Evolutionary conservation across 495 filamentous ascomycete species (phyloP).

Genomic region (Penicillium steckii): DNA sequence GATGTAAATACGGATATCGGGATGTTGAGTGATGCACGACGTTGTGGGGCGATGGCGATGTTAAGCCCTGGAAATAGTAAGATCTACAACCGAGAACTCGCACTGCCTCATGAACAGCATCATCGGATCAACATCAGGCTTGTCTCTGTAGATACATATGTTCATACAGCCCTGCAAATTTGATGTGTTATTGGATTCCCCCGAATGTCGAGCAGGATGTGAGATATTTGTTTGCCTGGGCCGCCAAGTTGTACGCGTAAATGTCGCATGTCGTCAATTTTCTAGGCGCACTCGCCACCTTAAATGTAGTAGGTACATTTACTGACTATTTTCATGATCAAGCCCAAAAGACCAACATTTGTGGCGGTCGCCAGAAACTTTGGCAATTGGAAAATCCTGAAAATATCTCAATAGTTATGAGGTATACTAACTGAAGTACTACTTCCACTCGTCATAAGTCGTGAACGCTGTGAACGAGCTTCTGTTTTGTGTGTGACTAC

Average conservation of each 20-base stretch:
- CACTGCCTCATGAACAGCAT: not conserved
- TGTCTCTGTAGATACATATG: not conserved
- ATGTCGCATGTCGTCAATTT: not conserved
- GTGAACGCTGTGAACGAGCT: no score
- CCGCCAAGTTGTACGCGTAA: not conserved
- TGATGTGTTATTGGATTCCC: no score
- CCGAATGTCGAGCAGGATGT: not conserved
- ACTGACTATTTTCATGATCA: no score
- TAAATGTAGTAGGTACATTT: no score
- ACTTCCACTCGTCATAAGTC: no score
- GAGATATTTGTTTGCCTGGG: not conserved
- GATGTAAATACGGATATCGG: not conserved
- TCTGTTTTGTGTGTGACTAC: no score
- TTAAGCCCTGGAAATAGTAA: not conserved
- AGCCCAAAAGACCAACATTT: no score
- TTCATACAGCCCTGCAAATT: not conserved
- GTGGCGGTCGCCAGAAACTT: no score
- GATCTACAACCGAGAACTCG: not conserved
- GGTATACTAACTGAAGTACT: no score
- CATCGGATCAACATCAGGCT: not conserved
- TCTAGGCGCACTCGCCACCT: no score
- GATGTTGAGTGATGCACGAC: not conserved
- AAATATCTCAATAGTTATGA: no score
- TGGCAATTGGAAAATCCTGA: no score
- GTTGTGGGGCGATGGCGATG: slow-evolving; percentile 1